Evolutionary conservation across 2,329 filamentous ascomycete species (phyloP).

Genomic region (Zasmidium citrigriseum): DNA sequence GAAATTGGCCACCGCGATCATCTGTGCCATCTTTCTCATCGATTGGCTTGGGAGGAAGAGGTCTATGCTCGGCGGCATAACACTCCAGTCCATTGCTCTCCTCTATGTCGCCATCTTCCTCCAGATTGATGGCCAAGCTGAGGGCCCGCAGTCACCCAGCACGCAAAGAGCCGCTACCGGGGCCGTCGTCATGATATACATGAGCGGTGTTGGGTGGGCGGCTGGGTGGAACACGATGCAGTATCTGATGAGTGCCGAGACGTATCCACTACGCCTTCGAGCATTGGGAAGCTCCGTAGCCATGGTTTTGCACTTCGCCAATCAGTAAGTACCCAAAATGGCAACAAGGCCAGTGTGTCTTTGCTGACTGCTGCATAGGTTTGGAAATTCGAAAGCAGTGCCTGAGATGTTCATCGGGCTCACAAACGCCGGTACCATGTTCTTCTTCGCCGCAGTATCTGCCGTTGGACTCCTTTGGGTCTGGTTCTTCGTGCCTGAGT

Average conservation of each 20-base stretch:
- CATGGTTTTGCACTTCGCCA: slow-evolving; percentile 72
- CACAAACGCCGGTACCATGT: slow-evolving; percentile 68
- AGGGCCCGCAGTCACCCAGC: slow-evolving; percentile 45
- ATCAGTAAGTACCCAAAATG: slow-evolving; percentile 77
- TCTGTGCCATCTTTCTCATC: slow-evolving; percentile 72
- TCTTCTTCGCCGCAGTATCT: slow-evolving; percentile 72
- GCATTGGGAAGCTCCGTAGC: slow-evolving; percentile 69
- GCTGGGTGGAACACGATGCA: slow-evolving; percentile 53
- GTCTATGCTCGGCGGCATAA: slow-evolving; percentile 46
- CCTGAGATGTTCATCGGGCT: slow-evolving; percentile 65
- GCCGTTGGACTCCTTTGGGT: slow-evolving; percentile 63
- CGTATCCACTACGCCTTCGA: slow-evolving; percentile 74
- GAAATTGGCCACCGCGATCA: slow-evolving; percentile 66
- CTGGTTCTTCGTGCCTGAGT: slow-evolving; percentile 60
- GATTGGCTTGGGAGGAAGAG: slow-evolving; percentile 26
- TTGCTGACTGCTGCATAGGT: background rate
- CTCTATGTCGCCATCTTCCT: slow-evolving; percentile 58
- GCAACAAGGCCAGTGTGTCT: slow-evolving; percentile 50
- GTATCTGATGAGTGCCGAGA: slow-evolving; percentile 75
- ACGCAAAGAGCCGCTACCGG: slow-evolving; percentile 63
- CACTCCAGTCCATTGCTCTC: slow-evolving; percentile 43
- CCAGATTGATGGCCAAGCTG: slow-evolving; percentile 57
- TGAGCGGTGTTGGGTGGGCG: slow-evolving; percentile 70
- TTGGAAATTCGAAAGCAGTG: background rate
- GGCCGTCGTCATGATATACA: slow-evolving; percentile 56